Evolutionary conservation across 495 filamentous ascomycete genomes (phyloP).

Genomic region (Cryomyces minteri): DNA sequence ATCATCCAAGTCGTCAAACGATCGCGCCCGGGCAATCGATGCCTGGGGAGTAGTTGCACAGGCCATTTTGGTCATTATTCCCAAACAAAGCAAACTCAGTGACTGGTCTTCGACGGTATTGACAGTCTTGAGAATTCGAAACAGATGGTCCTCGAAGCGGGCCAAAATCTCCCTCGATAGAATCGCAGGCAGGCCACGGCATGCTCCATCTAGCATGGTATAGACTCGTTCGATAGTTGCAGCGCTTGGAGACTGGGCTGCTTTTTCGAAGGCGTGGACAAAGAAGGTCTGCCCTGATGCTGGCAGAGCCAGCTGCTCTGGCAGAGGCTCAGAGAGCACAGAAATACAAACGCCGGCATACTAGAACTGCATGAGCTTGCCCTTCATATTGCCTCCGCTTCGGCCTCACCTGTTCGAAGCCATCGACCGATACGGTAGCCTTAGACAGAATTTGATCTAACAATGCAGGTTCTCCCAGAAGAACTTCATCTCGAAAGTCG

Average conservation of each 20-base stretch:
- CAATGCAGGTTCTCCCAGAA: slow-evolving; percentile 10
- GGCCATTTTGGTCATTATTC: slow-evolving; percentile 4
- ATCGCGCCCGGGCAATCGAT: background rate
- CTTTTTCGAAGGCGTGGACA: slow-evolving; percentile 10
- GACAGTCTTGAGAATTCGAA: slow-evolving; percentile 7
- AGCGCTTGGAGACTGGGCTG: slow-evolving; percentile 5
- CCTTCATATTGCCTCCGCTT: background rate
- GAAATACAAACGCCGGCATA: slow-evolving; percentile 4
- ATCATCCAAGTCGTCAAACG: background rate
- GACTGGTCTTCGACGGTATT: slow-evolving; percentile 1
- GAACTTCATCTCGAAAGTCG: slow-evolving; percentile 9
- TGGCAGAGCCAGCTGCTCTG: slow-evolving; percentile 10
- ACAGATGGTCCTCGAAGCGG: slow-evolving; percentile 10
- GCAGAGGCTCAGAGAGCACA: slow-evolving; percentile 13
- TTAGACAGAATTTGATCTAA: slow-evolving; percentile 12
- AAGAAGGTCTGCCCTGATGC: slow-evolving; percentile 13
- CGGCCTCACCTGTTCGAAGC: slow-evolving; percentile 8
- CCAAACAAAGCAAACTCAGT: slow-evolving; percentile 8
- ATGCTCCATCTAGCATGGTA: slow-evolving; percentile 14
- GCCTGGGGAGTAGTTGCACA: background rate
- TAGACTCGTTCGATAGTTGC: slow-evolving; percentile 9
- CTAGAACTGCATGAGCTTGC: slow-evolving; percentile 5
- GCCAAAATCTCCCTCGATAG: slow-evolving; percentile 5
- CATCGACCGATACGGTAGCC: slow-evolving; percentile 4
- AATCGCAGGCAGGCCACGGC: slow-evolving; percentile 6